phyloP scores from a whole-genome alignment of 768 basidiomycete species.

The Suillus placidus region DNA sequence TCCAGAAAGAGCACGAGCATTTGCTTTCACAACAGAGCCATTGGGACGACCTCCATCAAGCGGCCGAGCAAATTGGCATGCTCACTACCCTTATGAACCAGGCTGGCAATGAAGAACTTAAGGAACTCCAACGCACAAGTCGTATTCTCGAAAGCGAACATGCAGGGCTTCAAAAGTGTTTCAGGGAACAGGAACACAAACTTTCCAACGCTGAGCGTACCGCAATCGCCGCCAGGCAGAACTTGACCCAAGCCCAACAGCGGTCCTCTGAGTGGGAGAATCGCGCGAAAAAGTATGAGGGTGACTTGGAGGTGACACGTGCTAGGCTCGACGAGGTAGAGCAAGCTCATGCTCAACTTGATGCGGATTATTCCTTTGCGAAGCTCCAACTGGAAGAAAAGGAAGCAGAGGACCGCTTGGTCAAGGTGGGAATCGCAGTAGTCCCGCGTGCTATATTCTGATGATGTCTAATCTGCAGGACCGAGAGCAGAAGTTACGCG shows the following conservation, averaged over 20 bases:
- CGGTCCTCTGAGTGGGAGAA: constrained; percentile 83
- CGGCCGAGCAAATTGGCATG: constrained; percentile 72
- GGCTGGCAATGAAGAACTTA: constrained; percentile 70
- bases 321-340: constrained; percentile 70
- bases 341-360: constrained; percentile 63
- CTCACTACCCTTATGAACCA: constrained; percentile 64
- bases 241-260: constrained; percentile 71
- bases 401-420: constrained; percentile 68
- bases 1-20: constrained; percentile 64
- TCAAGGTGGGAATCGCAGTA: constrained; percentile 50
- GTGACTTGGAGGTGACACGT: constrained; percentile 58
- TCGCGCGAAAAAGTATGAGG: constrained; percentile 70
- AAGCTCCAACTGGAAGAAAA: constrained; percentile 77
- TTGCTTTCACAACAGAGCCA: constrained; percentile 66
- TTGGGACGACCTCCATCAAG: constrained; percentile 75
- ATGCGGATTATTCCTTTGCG: constrained; percentile 67
- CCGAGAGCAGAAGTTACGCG: constrained; percentile 67
- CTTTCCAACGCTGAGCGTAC: constrained; percentile 62
- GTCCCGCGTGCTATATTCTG: neutral
- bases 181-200: constrained; percentile 72
- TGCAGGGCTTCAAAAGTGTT: constrained; percentile 65
- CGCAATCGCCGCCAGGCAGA: constrained; percentile 59
- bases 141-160: constrained; percentile 69
- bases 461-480: constrained; percentile 47
- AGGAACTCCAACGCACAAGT: constrained; percentile 61